Percentiles rank a stretch among this genome's conserved stretches.
Conservation (phyloP, 169 alveolate species). For the Neospora caninum region DNA sequence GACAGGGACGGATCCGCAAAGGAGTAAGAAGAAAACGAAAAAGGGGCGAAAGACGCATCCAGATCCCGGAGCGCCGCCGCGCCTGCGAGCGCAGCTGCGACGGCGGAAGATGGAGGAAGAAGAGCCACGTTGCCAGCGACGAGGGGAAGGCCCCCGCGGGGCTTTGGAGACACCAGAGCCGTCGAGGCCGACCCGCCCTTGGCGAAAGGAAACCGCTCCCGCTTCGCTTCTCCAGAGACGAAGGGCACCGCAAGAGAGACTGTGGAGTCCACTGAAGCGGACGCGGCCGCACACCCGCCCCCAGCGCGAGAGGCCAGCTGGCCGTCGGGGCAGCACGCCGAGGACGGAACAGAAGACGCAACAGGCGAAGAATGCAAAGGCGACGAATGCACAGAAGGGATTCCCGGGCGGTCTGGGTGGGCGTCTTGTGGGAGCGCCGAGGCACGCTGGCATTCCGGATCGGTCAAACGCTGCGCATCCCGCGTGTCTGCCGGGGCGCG, state of each 20-base stretch:
- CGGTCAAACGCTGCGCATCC: too few relatives aligned
- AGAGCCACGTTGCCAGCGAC: neutral
- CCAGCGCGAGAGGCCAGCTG: too few relatives aligned
- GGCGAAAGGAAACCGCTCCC: neutral
- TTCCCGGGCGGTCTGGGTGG: too few relatives aligned
- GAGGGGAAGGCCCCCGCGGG: neutral
- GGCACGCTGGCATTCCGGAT: too few relatives aligned
- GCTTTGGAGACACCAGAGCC: neutral
- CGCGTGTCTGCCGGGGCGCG: too few relatives aligned
- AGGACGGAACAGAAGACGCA: too few relatives aligned
- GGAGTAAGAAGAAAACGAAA: neutral
- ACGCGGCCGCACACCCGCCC: neutral
- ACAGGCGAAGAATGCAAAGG: too few relatives aligned
- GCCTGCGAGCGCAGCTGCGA: constrained; percentile 10
- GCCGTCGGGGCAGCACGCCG: too few relatives aligned
- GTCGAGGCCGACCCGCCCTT: neutral
- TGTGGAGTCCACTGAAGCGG: neutral
- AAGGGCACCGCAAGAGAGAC: neutral
- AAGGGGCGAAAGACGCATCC: neutral
- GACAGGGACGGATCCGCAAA: neutral
- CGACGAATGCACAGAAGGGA: too few relatives aligned
- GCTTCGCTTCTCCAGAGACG: neutral
- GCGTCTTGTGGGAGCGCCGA: too few relatives aligned
- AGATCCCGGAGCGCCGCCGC: neutral
- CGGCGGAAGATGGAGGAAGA: neutral